Percentiles rank a stretch among this genome's conserved stretches.
Evolutionary conservation across 345 rosid genomes (phyloP).

Genomic region (Barbarea vulgaris): DNA sequence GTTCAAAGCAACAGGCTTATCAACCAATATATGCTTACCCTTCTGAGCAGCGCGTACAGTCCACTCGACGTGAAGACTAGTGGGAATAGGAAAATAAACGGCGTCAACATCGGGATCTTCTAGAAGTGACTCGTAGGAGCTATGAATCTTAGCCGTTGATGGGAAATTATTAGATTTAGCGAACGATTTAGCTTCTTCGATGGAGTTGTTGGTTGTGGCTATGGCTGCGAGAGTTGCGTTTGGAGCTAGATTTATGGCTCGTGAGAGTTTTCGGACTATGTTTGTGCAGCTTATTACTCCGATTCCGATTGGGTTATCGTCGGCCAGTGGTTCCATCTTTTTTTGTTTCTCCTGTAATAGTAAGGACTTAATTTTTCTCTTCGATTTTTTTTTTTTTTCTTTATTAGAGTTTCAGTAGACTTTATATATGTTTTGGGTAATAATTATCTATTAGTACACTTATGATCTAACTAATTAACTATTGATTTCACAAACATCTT

Average conservation of each 20-base stretch:
- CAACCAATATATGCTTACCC: slow-evolving; percentile 74
- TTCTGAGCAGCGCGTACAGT: slow-evolving; percentile 63
- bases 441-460: too few relatives aligned
- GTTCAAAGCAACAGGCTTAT: slow-evolving; percentile 74
- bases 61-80: slow-evolving; percentile 76
- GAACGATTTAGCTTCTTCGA: slow-evolving; percentile 58
- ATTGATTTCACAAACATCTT: too few relatives aligned
- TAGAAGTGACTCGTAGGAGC: slow-evolving; percentile 73
- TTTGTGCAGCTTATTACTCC: background rate
- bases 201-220: slow-evolving; percentile 55
- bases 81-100: slow-evolving; percentile 74
- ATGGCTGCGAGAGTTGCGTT: slow-evolving; percentile 67
- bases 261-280: background rate
- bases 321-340: background rate
- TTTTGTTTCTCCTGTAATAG: too few relatives aligned
- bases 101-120: slow-evolving; percentile 78
- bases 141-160: slow-evolving; percentile 53
- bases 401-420: too few relatives aligned
- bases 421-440: too few relatives aligned
- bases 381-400: too few relatives aligned
- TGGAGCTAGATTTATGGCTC: slow-evolving; percentile 20
- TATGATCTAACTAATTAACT: too few relatives aligned
- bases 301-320: background rate
- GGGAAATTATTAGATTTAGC: slow-evolving; percentile 68
- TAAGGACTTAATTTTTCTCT: background rate